These are phyloP conservation scores for Nakazawaea ishiwadae DNA, from an alignment of 805 yeast species.

Conservation along the genomic window DNA sequence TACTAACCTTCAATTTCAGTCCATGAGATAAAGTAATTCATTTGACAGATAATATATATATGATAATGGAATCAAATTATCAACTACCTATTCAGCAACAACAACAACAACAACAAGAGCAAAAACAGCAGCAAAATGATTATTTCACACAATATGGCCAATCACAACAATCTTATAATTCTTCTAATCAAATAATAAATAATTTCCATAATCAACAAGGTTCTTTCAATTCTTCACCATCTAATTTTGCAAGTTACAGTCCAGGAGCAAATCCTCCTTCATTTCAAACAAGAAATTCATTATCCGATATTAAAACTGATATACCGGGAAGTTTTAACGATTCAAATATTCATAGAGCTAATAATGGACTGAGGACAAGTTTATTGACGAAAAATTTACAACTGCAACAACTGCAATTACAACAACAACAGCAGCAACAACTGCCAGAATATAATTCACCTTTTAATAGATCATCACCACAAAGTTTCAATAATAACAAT, in stretches of 20 bases:
- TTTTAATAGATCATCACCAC: no score
- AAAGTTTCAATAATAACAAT: slow-evolving; percentile 9
- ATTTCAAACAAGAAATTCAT: slow-evolving; percentile 9
- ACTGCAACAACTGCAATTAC: slow-evolving; percentile 8
- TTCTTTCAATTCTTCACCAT: slow-evolving; percentile 3
- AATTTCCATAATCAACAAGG: slow-evolving; percentile 7
- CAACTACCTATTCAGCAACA: slow-evolving; percentile 12
- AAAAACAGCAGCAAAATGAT: slow-evolving; percentile 11
- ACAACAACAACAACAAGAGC: slow-evolving; percentile 9
- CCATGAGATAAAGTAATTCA: neutral
- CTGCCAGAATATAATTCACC: no score
- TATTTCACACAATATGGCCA: slow-evolving; percentile 3
- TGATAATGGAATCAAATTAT: slow-evolving; percentile 2
- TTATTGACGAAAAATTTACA: slow-evolving; percentile 14
- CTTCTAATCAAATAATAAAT: slow-evolving; percentile 13
- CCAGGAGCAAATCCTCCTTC: slow-evolving; percentile 10
- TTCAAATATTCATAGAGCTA: slow-evolving; percentile 1
- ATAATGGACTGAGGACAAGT: slow-evolving; percentile 12
- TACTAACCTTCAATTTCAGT: no score
- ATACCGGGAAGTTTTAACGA: neutral
- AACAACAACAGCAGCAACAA: slow-evolving; percentile 5
- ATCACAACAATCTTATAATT: neutral
- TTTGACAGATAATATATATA: neutral
- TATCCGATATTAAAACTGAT: slow-evolving; percentile 4
- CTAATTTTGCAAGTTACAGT: slow-evolving; percentile 4